phyloP scores from a whole-genome alignment of 2,329 filamentous ascomycete species.

The Akanthomyces uredinophilus region DNA sequence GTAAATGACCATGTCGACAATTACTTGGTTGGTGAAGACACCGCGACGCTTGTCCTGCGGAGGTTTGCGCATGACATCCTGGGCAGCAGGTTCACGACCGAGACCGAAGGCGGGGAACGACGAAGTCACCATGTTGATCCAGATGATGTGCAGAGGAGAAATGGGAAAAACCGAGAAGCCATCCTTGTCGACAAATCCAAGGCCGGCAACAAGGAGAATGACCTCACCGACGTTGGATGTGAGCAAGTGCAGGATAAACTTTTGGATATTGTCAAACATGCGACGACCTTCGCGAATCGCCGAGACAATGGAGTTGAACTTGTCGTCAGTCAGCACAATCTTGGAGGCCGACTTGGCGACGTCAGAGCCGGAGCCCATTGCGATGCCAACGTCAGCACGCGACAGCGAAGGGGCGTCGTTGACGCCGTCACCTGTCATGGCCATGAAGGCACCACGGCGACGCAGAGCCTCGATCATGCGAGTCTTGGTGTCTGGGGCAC shows the following conservation, averaged over 20 bases:
- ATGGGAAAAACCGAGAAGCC: constrained; percentile 80
- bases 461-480: constrained; percentile 87
- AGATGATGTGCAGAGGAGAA: constrained; percentile 79
- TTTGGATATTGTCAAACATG: constrained; percentile 87
- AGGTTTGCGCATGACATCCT: constrained; percentile 73
- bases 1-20: constrained; percentile 75
- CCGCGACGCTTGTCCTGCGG: constrained; percentile 65
- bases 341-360: constrained; percentile 78
- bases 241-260: constrained; percentile 76
- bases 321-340: constrained; percentile 83
- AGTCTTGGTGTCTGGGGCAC: constrained; percentile 80
- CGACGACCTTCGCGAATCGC: constrained; percentile 78
- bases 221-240: constrained; percentile 82
- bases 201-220: constrained; percentile 71
- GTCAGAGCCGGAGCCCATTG: constrained; percentile 84
- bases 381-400: constrained; percentile 78
- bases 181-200: constrained; percentile 69
- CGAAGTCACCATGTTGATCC: constrained; percentile 92
- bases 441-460: constrained; percentile 68
- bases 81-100: constrained; percentile 69
- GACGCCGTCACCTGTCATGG: constrained; percentile 86
- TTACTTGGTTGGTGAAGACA: constrained; percentile 73
- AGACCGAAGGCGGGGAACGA: constrained; percentile 84
- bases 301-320: constrained; percentile 80
- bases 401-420: constrained; percentile 82